phyloP scores from a whole-genome alignment of 305 asterid species.

The Striga hermonthica region DNA sequence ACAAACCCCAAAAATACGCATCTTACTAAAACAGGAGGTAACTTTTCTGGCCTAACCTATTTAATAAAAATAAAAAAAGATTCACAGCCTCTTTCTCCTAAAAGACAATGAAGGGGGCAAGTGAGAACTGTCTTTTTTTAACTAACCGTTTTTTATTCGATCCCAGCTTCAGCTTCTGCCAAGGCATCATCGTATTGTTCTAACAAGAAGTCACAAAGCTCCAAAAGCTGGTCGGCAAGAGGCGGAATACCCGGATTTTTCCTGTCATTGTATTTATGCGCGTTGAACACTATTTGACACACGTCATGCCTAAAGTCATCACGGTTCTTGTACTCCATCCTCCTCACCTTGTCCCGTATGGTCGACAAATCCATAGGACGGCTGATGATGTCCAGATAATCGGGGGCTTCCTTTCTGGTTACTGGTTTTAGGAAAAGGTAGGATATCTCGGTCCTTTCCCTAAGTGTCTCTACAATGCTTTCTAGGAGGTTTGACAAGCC shows the following conservation, averaged over 20 bases:
- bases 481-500: constrained; percentile 80
- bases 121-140: constrained; percentile 18
- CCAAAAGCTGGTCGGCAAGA: constrained; percentile 92
- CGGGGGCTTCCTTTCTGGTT: constrained; percentile 89
- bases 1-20: constrained; percentile 23
- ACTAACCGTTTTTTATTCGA: constrained; percentile 36
- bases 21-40: constrained; percentile 32
- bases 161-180: constrained; percentile 78
- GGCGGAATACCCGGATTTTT: constrained; percentile 97
- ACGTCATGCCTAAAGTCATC: constrained; percentile 88
- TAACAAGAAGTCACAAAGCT: constrained; percentile 79
- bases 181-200: constrained; percentile 45
- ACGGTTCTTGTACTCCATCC: constrained; percentile 73
- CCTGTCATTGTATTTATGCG: constrained; percentile 74
- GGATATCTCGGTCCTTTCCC: constrained; percentile 56
- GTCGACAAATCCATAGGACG: constrained; percentile 93
- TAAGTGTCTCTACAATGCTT: constrained; percentile 68
- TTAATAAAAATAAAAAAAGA: constrained; percentile 21
- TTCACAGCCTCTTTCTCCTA: constrained; percentile 13
- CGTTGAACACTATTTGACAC: constrained; percentile 65
- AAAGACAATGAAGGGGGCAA: constrained; percentile 20
- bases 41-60: constrained; percentile 2
- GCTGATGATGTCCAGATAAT: constrained; percentile 54
- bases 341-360: constrained; percentile 70
- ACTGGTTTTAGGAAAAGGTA: constrained; percentile 88